phyloP scores from a whole-genome alignment of 805 yeast species.

The Yarrowia sp. region DNA sequence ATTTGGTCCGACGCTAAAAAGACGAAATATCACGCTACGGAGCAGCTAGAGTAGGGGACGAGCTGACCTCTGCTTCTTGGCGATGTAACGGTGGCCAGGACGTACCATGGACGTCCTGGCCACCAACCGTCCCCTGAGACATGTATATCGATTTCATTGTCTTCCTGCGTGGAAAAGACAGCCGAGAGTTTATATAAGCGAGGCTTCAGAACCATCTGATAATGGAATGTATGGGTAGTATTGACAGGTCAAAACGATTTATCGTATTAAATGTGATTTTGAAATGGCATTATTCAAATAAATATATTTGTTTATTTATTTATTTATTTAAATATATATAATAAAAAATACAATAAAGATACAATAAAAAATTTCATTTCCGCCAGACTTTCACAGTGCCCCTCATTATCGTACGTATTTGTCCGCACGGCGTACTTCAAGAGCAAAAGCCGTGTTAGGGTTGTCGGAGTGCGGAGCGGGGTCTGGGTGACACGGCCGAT shows the following conservation, averaged over 20 bases:
- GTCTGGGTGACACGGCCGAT: background rate
- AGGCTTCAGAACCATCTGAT: background rate
- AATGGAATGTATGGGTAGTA: too few species aligned
- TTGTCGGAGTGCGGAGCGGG: background rate
- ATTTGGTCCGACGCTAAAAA: background rate
- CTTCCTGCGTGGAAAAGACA: slow-evolving; percentile 7
- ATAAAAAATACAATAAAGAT: too few species aligned
- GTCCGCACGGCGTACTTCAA: too few species aligned
- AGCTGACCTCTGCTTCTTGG: too few species aligned
- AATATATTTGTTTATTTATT: background rate
- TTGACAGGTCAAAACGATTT: too few species aligned
- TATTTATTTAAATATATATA: background rate
- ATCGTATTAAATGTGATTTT: too few species aligned
- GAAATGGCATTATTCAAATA: too few species aligned
- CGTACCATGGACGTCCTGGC: too few species aligned
- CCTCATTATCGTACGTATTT: too few species aligned
- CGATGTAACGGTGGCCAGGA: too few species aligned
- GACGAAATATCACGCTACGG: background rate
- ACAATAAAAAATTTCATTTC: too few species aligned
- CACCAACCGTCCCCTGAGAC: background rate
- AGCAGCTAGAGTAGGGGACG: background rate
- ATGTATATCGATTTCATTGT: background rate
- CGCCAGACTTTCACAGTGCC: too few species aligned
- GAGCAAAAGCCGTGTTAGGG: slow-evolving; percentile 21
- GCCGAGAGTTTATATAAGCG: slow-evolving; percentile 21